These are phyloP conservation scores for Candida pseudoviswanathii DNA, from an alignment of 1,139 yeast genomes.

Conservation along the genomic window DNA sequence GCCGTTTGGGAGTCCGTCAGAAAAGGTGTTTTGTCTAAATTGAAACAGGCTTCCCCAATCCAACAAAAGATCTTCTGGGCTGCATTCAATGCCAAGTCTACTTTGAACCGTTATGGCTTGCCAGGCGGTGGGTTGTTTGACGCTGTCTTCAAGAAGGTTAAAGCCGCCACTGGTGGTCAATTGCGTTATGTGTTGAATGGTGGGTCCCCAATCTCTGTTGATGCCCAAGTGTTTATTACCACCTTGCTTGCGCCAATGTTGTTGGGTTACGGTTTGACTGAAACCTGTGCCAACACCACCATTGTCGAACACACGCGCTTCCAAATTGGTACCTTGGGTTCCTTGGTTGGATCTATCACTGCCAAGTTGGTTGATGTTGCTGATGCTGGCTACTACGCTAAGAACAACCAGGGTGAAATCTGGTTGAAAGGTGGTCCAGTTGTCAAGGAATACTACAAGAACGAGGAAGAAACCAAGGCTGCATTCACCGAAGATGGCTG, in stretches of 20 bases:
- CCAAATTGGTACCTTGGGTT: conserved; percentile 79
- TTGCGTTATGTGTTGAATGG: conserved; percentile 79
- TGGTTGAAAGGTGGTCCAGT: conserved; percentile 77
- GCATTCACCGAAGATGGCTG: conserved; percentile 87
- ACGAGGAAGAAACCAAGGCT: conserved; percentile 75
- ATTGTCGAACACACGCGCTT: conserved; percentile 66
- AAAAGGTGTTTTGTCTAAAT: conserved; percentile 84
- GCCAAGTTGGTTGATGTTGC: conserved; percentile 88
- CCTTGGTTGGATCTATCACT: conserved; percentile 79
- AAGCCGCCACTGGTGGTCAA: conserved; percentile 94
- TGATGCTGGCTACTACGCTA: conserved; percentile 91
- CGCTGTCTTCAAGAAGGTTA: conserved; percentile 81
- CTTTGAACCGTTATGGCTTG: conserved; percentile 61
- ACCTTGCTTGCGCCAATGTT: conserved; percentile 85
- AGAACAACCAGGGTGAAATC: conserved; percentile 92
- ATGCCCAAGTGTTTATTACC: conserved; percentile 83
- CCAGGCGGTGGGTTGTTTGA: conserved; percentile 71
- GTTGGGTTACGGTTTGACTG: conserved; percentile 96
- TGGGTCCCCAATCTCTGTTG: conserved; percentile 87
- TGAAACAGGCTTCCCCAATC: conserved; percentile 64
- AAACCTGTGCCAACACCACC: conserved; percentile 88
- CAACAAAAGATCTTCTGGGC: conserved; percentile 88
- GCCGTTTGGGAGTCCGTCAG: conserved; percentile 98
- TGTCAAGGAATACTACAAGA: conserved; percentile 76
- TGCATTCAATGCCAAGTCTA: conserved; percentile 72